These are phyloP conservation scores for Sungouiella blattae DNA, from an alignment of 805 yeast species.

Conservation along the genomic window DNA sequence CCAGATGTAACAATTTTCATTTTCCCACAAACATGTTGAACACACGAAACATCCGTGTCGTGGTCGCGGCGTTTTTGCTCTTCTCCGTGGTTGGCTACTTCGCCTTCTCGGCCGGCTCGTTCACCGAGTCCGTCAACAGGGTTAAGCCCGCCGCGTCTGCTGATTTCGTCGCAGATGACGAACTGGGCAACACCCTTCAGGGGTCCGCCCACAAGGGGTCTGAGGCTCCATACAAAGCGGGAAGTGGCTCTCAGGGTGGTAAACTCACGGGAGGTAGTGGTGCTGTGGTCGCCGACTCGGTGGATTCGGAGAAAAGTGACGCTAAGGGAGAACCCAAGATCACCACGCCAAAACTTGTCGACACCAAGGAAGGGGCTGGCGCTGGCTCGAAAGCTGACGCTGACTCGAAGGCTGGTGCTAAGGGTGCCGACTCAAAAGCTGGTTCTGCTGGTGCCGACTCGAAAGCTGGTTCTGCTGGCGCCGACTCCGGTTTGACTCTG, in stretches of 20 bases:
- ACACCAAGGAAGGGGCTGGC: constrained; percentile 1
- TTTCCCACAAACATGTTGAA: constrained; percentile 33
- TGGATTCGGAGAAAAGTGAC: background rate
- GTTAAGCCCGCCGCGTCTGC: constrained; percentile 16
- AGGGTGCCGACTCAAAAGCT: background rate
- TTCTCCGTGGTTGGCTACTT: constrained; percentile 49
- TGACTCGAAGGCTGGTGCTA: constrained; percentile 2
- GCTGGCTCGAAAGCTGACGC: constrained; percentile 1
- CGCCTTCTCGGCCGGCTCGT: constrained; percentile 40
- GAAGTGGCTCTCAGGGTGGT: constrained; percentile 3
- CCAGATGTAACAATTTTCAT: no score
- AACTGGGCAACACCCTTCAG: constrained; percentile 26
- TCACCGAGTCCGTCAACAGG: constrained; percentile 29
- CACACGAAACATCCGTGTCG: constrained; percentile 50
- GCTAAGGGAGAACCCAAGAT: constrained; percentile 1
- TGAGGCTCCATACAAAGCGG: constrained; percentile 32
- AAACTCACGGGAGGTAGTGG: constrained; percentile 2
- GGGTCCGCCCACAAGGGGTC: constrained; percentile 32
- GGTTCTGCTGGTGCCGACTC: background rate
- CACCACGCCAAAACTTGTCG: background rate
- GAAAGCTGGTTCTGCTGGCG: background rate
- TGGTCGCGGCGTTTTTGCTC: constrained; percentile 49
- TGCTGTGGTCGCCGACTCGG: background rate
- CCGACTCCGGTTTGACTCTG: background rate
- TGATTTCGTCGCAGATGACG: constrained; percentile 13